Base-by-base conservation (phyloP, 257 asterid species). In the Gentiana macrophylla region DNA sequence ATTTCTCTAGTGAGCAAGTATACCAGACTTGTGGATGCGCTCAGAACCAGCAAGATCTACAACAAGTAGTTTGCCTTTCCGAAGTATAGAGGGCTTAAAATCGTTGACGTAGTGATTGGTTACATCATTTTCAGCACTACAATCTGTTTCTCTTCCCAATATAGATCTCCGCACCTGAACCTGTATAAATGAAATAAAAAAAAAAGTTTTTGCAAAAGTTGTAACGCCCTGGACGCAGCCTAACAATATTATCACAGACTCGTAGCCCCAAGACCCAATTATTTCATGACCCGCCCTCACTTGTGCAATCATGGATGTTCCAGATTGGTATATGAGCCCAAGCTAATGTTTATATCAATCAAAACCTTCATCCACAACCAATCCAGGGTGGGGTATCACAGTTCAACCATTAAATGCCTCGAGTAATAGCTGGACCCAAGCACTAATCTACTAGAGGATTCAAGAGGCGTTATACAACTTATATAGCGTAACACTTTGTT, bases 1-100 rank as follows among this genome's bases (percentile, higher is more conserved):
- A 41, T 3, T 47, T 57, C 35, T 49, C 45, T 67, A 66, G 57
- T 48, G 34, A 52, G 32, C 61, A 65, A 58, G 60, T 35, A 67
- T 62, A 92, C 99, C 99, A 78, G 99, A 92, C 67, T 92, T 92
- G 65, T 85, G 89, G 62, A 92, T 80, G 51, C 99, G 94, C 58
- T 92, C 99, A 59, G 99, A 92, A 68, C 99, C 99, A 74, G 99
- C 99, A 61, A 92, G 99, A 84, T 92, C 99, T 53, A 92, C 99
- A 52, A 92, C 93, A 49, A 92, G 77, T 72, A 92, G 79, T 72
- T 92, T 92, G 75, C 95, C 85, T 79, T 80, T 92, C 41, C 99
- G 84, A 72, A 92, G 65, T 62, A 88, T 74, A 52, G 86, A 78
- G 38, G 97, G 97, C 77, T 73, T 83, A 80, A 78, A 76, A 76